Evolutionary conservation across 257 asterid species (phyloP).

Genomic region (Eustoma russellianum): DNA sequence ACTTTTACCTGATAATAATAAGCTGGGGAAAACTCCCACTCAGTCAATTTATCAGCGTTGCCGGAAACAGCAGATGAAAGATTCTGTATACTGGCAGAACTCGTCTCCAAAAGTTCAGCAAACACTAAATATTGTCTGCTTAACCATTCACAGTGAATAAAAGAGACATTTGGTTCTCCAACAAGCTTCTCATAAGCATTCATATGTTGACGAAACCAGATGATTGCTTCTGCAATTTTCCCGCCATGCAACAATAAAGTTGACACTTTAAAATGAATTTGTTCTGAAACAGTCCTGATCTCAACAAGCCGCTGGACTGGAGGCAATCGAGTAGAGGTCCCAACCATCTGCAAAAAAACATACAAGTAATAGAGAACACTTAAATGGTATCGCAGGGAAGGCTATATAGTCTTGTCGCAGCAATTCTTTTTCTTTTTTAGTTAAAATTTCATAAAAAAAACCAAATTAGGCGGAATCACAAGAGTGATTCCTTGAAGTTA

Average conservation of each 20-base stretch:
- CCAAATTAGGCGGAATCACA: no score
- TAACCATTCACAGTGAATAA: slow-evolving; percentile 98
- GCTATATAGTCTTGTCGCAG: not conserved
- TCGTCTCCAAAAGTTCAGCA: slow-evolving; percentile 85
- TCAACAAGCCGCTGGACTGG: slow-evolving; percentile 81
- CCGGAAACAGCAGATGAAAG: slow-evolving; percentile 37
- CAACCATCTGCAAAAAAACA: slow-evolving; percentile 55
- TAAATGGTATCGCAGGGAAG: not conserved
- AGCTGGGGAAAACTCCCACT: slow-evolving; percentile 80
- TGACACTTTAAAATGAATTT: slow-evolving; percentile 80
- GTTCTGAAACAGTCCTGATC: slow-evolving; percentile 83
- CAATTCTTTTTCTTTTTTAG: no score
- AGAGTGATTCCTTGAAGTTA: no score
- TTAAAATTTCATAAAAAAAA: no score
- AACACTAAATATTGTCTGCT: slow-evolving; percentile 83
- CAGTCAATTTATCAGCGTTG: slow-evolving; percentile 65
- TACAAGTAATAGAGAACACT: not conserved
- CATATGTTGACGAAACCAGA: slow-evolving; percentile 73
- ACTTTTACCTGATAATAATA: slow-evolving; percentile 72
- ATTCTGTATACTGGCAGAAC: slow-evolving; percentile 41
- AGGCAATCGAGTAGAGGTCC: slow-evolving; percentile 82
- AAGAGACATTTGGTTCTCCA: slow-evolving; percentile 66
- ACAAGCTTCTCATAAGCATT: slow-evolving; percentile 58
- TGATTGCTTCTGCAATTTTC: slow-evolving; percentile 71
- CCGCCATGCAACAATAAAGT: slow-evolving; percentile 90